Evolutionary conservation across 441 rosid species (phyloP), one percentile per base, ranked within the genome.

Genomic region (Viola pubescens): DNA sequence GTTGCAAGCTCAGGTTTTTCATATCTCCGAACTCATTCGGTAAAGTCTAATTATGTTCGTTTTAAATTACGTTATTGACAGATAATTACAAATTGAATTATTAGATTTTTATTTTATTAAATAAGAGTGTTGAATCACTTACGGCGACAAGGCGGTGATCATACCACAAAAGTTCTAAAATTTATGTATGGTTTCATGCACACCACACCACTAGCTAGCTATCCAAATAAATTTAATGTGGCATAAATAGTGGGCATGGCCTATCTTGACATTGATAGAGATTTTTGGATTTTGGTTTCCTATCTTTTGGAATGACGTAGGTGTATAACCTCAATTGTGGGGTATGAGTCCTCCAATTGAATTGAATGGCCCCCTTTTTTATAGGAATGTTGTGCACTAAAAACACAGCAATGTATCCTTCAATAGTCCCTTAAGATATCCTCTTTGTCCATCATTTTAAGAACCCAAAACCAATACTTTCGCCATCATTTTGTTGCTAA

Each of bases 301-400:
- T 55, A 3, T 26, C 10, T 14, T 19, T 52, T 4, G 3, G 37
- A 43, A 37, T 26, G 34, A 26, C 2, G 34, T 2, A 26, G 34
- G 34, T 26, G 2, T 26, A 26, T 26, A 26, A 26, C 34, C 34
- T 26, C 34, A 40, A 43, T 26, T 42, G 5, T 50, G 37, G 43
- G 1, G 6, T 40, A 6, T n/a, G 10, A 55, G 4, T 55, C 7
- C 5, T 6, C 3, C 8, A n/a, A 12, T 7, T n/a, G 46, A 7
- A 41, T 56, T 63, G 5, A 60, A 63, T 51, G 54, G 46, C 58
- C 57, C 69, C 59, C 34, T 19, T 56, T 5, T 11, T 39, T 48
- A 3, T 6, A 34, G 42, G 47, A 59, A n/a, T 59, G 46, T 11
- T 63, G 72, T 47, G 37, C 42, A 60, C 66, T 55, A 45, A 63